Conservation (phyloP, 1,139 yeast species). For the Sugiyamaella grinbergsii region DNA sequence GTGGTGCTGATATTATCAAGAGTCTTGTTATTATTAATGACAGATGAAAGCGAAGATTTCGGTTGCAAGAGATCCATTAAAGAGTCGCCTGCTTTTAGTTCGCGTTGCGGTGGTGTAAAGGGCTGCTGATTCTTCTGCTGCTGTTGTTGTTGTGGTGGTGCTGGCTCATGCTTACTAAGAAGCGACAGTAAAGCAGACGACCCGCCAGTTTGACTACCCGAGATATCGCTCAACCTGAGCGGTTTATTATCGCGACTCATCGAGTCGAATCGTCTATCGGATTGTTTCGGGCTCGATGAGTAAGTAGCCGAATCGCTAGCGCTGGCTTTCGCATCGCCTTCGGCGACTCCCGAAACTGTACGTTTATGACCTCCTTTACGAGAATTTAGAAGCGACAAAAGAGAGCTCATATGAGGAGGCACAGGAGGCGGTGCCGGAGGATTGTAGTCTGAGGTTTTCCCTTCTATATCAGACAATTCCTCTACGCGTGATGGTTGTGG, state of each 20-base stretch:
- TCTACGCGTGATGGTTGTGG: not conserved
- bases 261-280: constrained; percentile 13
- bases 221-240: constrained; percentile 15
- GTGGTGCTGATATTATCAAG: constrained; percentile 9
- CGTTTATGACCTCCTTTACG: constrained; percentile 15
- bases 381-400: constrained; percentile 19
- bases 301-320: not conserved
- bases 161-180: constrained; percentile 10
- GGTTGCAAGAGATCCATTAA: constrained; percentile 24
- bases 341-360: not conserved
- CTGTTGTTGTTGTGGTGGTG: constrained; percentile 24
- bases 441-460: constrained; percentile 6
- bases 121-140: constrained; percentile 9
- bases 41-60: constrained; percentile 3
- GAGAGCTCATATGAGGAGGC: constrained; percentile 19
- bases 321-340: not conserved
- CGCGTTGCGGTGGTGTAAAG: not conserved
- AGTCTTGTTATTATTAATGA: not conserved
- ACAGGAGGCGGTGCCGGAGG: constrained; percentile 17
- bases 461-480: not conserved
- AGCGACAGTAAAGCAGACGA: constrained; percentile 13
- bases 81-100: constrained; percentile 19
- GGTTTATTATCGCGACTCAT: constrained; percentile 14
- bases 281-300: constrained; percentile 7
- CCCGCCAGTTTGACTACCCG: constrained; percentile 10